Base-by-base conservation (phyloP, 2,329 filamentous ascomycete genomes). In the Fusarium sp. region DNA sequence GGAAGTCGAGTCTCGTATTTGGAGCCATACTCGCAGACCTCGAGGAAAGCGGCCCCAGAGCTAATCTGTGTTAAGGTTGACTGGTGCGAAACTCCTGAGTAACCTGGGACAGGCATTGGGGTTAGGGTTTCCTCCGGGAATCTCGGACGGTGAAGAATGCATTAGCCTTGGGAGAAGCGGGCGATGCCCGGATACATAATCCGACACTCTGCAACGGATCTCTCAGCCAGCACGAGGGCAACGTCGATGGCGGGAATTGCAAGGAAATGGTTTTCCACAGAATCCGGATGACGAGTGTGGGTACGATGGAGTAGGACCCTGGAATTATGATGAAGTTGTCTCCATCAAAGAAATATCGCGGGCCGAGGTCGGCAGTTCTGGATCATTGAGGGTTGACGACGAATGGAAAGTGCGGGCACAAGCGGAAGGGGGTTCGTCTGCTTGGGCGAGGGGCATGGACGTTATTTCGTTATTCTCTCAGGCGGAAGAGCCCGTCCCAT, bases 121-220 rank as follows among this genome's bases (percentile, higher is more conserved):
- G 30, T 53, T 60, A 60, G 67, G 53, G 54, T 71, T 58, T 44
- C 23, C 48, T 55, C 46, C 59, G 41, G 59, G 44, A 43, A 47
- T 28, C n/a, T 58, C 66, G 51, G 55, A 40, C 37, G 31, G 54
- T 51, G n/a, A 36, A 27, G n/a, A 36, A 12, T 52, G 50, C 50
- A 34, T 39, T 52, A 52, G 48, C 18, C 23, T 28, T 27, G 34
- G 13, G 44, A 31, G 31, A 16, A n/a, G 34, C n/a, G 28, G 9
- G n/a, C 43, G 23, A 51, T 34, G 39, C 16, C 40, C 27, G 10
- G 41, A 55, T 23, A 13, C 36, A 30, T 15, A 40, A n/a, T 39
- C 30, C 46, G 34, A 13, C 23, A n/a, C 47, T 30, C 28, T 18
- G 46, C 28, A 28, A 28, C 28, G 46, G 28, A 18, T 31, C 34